phyloP scores from a whole-genome alignment of 225 moss, liverwort and hornwort species.

The Straminergon stramineum region DNA sequence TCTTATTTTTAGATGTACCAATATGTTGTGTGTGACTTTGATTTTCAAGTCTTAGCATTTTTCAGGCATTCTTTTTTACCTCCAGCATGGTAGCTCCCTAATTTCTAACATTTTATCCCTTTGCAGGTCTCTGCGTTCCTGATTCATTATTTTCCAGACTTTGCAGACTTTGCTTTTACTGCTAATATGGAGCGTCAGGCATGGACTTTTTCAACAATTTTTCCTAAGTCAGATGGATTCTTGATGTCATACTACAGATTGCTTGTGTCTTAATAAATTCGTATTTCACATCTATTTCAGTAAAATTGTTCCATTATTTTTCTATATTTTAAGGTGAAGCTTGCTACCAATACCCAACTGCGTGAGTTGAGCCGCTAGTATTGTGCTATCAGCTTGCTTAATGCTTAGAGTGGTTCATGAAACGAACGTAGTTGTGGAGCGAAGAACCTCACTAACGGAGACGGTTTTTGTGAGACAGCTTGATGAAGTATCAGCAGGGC shows the following conservation, averaged over 20 bases:
- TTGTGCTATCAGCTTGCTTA: not conserved
- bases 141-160: slow-evolving; percentile 72
- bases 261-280: not conserved
- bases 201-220: not conserved
- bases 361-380: not conserved
- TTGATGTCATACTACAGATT: not conserved
- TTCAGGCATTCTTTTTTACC: not conserved
- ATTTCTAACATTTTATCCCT: not conserved
- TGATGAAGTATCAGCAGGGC: slow-evolving; percentile 94
- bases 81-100: not conserved
- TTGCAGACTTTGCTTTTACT: slow-evolving; percentile 79
- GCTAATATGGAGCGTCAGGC: slow-evolving; percentile 94
- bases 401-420: not conserved
- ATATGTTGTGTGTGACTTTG: not conserved
- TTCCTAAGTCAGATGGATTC: not conserved
- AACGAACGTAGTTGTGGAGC: not conserved
- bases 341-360: not conserved
- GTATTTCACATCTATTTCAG: not conserved
- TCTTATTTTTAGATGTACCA: not conserved
- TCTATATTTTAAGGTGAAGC: not conserved
- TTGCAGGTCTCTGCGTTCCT: slow-evolving; percentile 83
- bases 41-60: not conserved
- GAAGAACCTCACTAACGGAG: not conserved
- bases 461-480: slow-evolving; percentile 41
- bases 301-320: not conserved